phyloP scores from a whole-genome alignment of 225 moss, liverwort and hornwort genomes.

The Marchantia polymorpha region DNA sequence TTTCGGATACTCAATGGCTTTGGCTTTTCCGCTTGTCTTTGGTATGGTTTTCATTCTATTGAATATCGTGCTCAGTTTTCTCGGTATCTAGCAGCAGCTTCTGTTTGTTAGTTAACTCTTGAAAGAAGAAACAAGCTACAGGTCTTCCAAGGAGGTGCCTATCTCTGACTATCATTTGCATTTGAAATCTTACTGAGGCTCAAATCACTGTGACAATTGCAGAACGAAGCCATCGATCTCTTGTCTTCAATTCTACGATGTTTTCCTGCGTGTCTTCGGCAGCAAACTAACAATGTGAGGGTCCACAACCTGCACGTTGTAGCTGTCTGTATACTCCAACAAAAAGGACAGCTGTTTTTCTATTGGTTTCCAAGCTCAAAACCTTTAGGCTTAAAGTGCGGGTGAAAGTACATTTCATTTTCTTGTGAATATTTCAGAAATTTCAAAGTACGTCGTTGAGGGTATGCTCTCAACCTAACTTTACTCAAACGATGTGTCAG shows the following conservation, averaged over 20 bases:
- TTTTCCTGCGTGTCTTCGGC: slow-evolving; percentile 93
- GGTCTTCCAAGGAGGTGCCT: neutral
- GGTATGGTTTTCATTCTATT: too few species aligned
- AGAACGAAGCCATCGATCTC: slow-evolving; percentile 94
- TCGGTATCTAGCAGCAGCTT: too few species aligned
- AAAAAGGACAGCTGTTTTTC: neutral
- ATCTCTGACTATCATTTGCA: neutral
- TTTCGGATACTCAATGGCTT: too few species aligned
- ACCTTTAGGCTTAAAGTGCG: neutral
- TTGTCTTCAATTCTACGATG: slow-evolving; percentile 75
- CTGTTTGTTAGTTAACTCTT: neutral
- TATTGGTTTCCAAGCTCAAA: neutral
- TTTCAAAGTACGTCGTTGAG: neutral
- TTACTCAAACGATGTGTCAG: neutral
- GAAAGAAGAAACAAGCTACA: neutral
- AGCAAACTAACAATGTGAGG: slow-evolving; percentile 84
- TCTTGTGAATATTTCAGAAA: neutral
- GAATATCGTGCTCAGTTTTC: too few species aligned
- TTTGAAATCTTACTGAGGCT: neutral
- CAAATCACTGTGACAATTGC: slow-evolving; percentile 24
- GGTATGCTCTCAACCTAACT: neutral
- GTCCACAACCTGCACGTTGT: neutral
- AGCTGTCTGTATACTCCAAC: neutral
- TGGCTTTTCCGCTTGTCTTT: too few species aligned
- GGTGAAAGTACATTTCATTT: neutral